Percentiles rank a stretch among this genome's conserved stretches.
Evolutionary conservation across 1,284 basidiomycete genomes (phyloP).

Genomic region (Leccinum variabile): DNA sequence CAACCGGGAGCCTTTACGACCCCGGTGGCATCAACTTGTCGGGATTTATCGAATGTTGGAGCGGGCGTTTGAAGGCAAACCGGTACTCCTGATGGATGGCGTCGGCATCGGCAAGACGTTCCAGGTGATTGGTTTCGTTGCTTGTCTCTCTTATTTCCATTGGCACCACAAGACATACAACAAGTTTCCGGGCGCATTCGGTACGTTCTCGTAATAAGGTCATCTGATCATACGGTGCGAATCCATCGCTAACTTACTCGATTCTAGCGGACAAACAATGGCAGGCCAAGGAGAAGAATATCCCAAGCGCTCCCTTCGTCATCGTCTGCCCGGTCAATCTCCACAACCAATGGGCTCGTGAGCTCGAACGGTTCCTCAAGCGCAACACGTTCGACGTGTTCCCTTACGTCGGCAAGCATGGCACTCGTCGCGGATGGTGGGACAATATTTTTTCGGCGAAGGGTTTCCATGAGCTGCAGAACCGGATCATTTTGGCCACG

Average conservation of each 20-base stretch:
- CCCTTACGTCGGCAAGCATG: background rate
- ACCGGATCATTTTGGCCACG: conserved; percentile 4
- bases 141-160: background rate
- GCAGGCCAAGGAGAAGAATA: conserved; percentile 1
- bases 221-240: background rate
- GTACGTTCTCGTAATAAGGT: background rate
- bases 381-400: background rate
- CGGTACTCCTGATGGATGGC: background rate
- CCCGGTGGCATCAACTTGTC: background rate
- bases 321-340: conserved; percentile 7
- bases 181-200: background rate
- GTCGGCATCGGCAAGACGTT: background rate
- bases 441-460: background rate
- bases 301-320: background rate
- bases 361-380: conserved; percentile 7
- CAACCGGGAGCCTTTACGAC: background rate
- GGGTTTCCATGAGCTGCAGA: background rate
- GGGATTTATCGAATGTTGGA: background rate
- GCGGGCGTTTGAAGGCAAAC: background rate
- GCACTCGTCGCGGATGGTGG: background rate
- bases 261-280: background rate
- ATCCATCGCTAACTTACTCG: background rate
- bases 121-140: background rate
- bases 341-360: conserved; percentile 1
- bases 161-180: background rate